These are phyloP conservation scores for Sextonia rubra DNA, from an alignment of 164 flowering plant species.

Conservation along the genomic window DNA sequence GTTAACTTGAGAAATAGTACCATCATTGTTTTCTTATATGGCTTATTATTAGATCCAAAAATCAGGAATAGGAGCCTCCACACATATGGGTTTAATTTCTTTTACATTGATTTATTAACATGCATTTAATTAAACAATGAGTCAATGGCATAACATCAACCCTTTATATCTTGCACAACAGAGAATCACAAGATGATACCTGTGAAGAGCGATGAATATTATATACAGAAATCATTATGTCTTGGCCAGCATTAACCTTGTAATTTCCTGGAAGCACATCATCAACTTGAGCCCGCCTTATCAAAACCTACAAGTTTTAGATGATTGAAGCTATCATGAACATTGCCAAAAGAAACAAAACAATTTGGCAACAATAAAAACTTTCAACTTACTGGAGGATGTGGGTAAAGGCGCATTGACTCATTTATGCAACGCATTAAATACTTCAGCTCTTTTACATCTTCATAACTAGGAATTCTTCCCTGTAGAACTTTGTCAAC, in stretches of 20 bases:
- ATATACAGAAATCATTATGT: conserved; percentile 94
- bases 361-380: background rate
- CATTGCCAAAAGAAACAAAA: background rate
- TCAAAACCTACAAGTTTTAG: conserved; percentile 50
- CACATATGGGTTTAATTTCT: background rate
- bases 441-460: conserved; percentile 72
- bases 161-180: background rate
- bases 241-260: conserved; percentile 87
- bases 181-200: conserved; percentile 35
- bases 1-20: background rate
- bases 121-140: background rate
- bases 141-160: background rate
- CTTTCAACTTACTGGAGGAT: conserved; percentile 82
- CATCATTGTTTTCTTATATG: background rate
- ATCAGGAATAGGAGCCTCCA: no score
- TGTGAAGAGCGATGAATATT: conserved; percentile 82
- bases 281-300: conserved; percentile 75
- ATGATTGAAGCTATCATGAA: background rate
- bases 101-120: background rate
- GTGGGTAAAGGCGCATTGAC: conserved; percentile 89
- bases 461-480: conserved; percentile 67
- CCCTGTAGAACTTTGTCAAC: conserved; percentile 82
- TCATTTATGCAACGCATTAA: conserved; percentile 79
- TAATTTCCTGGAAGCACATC: conserved; percentile 89
- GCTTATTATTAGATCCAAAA: background rate